phyloP scores from a whole-genome alignment of 2,329 filamentous ascomycete species.

The Venturia effusa region DNA sequence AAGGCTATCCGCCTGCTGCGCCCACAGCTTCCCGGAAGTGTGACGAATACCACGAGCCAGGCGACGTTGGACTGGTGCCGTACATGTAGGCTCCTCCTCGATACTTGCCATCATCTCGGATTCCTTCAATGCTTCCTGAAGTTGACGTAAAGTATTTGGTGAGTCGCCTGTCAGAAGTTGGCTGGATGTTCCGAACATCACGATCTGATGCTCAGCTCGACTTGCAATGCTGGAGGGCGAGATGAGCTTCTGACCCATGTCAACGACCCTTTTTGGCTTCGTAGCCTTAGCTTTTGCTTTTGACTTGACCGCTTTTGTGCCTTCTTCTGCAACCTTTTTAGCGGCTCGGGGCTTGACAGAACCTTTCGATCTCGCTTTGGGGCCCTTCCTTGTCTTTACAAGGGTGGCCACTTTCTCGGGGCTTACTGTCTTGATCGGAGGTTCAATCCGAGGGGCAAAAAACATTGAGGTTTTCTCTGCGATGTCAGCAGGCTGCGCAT shows the following conservation, averaged over 20 bases:
- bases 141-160: slow-evolving; percentile 23
- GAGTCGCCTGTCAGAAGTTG: slow-evolving; percentile 28
- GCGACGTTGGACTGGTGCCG: not conserved
- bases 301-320: slow-evolving; percentile 14
- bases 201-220: slow-evolving; percentile 22
- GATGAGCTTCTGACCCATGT: slow-evolving; percentile 23
- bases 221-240: slow-evolving; percentile 23
- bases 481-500: not conserved
- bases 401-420: not conserved
- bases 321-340: slow-evolving; percentile 9
- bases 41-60: not conserved
- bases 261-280: slow-evolving; percentile 21
- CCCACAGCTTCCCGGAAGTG: not conserved
- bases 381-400: not conserved
- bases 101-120: slow-evolving; percentile 18
- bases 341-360: not conserved
- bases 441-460: not conserved
- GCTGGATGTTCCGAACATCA: slow-evolving; percentile 31
- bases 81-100: not conserved
- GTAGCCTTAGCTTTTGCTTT: slow-evolving; percentile 15
- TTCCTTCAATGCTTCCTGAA: slow-evolving; percentile 24
- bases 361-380: slow-evolving; percentile 1
- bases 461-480: not conserved
- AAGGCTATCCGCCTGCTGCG: not conserved
- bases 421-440: not conserved